These are phyloP conservation scores for Goffeauzyma gilvescens DNA, from an alignment of 768 basidiomycete species.

Conservation along the genomic window DNA sequence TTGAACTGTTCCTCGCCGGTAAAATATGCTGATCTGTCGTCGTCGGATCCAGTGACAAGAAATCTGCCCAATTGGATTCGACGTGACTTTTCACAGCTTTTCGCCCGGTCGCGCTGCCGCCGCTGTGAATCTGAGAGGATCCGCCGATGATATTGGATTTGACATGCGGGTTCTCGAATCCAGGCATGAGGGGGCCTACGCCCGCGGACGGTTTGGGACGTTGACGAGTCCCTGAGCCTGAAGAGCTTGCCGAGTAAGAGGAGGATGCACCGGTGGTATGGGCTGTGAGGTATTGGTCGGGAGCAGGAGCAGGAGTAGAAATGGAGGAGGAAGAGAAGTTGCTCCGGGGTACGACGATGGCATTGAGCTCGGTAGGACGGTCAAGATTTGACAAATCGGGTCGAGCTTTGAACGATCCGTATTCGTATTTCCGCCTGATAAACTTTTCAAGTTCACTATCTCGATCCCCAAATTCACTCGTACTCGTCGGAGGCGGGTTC, in stretches of 20 bases:
- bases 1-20: background rate
- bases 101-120: background rate
- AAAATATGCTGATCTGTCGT: background rate
- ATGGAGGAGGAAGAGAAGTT: background rate
- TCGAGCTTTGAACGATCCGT: constrained; percentile 18
- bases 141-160: background rate
- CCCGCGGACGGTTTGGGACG: background rate
- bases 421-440: constrained; percentile 51
- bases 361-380: background rate
- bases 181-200: background rate
- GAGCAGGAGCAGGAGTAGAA: background rate
- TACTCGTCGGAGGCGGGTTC: constrained; percentile 62
- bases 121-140: background rate
- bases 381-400: background rate
- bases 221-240: background rate
- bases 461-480: constrained; percentile 51
- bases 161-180: background rate
- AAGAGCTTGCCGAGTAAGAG: background rate
- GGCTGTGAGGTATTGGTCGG: too few species aligned
- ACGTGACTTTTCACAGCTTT: constrained; percentile 1
- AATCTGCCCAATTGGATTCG: constrained; percentile 7
- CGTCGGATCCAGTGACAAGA: background rate
- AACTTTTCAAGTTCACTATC: constrained; percentile 81
- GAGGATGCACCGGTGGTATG: too few species aligned
- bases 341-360: background rate